Percentiles rank a stretch among this genome's conserved stretches.
Conservation (phyloP, 768 basidiomycete species). For the Pulveroboletus ravenelii region DNA sequence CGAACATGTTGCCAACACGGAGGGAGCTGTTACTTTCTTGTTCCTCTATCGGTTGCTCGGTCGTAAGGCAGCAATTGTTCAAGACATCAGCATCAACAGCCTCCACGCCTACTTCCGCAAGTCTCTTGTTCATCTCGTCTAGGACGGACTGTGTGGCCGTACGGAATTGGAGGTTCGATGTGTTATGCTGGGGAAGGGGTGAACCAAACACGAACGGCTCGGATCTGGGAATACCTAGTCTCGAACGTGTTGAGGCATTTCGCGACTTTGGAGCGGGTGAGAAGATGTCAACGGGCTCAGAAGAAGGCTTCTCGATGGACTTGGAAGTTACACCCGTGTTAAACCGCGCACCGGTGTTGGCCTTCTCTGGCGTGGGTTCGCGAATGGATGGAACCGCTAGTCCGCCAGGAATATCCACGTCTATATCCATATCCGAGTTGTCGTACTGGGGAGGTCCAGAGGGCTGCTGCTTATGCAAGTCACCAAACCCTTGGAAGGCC, state of each 20-base stretch:
- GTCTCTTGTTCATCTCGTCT: conserved; percentile 77
- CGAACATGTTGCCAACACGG: conserved; percentile 39
- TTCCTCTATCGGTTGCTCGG: conserved; percentile 2
- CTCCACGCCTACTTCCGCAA: conserved; percentile 53
- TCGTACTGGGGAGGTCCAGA: conserved; percentile 17
- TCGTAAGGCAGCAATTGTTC: conserved; percentile 20
- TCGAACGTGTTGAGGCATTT: conserved; percentile 19
- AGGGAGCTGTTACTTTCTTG: conserved; percentile 21
- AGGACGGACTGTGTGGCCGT: conserved; percentile 64
- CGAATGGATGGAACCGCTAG: conserved; percentile 15
- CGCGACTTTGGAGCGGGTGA: conserved; percentile 33
- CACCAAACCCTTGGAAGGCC: conserved; percentile 29
- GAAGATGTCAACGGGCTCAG: conserved; percentile 36
- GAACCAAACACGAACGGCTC: conserved; percentile 77
- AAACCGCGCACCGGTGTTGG: conserved; percentile 2
- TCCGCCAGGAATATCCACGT: conserved; percentile 36
- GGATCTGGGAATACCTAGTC: conserved; percentile 18
- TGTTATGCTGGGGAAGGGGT: conserved; percentile 56
- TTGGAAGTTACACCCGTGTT: conserved; percentile 26
- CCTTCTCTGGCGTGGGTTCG: conserved; percentile 21
- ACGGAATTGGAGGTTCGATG: conserved; percentile 64
- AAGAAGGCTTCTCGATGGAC: conserved; percentile 30
- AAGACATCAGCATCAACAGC: conserved; percentile 45
- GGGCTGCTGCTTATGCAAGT: conserved; percentile 18
- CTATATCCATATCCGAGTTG: conserved; percentile 32